Evolutionary conservation across 2,329 filamentous ascomycete species (phyloP), one percentile per base, ranked within the genome.

Genomic region (Fusarium sp.): DNA sequence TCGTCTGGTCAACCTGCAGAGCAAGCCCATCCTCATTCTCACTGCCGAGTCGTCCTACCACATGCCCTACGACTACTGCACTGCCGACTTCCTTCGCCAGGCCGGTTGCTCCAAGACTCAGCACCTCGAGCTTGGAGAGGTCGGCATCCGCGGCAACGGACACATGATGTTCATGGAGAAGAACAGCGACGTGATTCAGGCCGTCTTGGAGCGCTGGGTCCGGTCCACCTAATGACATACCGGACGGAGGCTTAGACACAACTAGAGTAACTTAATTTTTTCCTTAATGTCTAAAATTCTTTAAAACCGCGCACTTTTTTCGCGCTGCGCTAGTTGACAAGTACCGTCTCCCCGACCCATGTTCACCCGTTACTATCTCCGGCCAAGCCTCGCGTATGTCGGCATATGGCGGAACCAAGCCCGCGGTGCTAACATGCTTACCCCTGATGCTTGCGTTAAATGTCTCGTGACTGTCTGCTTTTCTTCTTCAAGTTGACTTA

Each of bases 1-100:
- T 7, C 56, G 62, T 3, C 30, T 87, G 12, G 70, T 69, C 0
- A 78, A 86, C 75, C 87, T 47, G 70, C 80, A 35, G 81, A 80
- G 65, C 63, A 81, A 70, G 45, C 75, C 25, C 63, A 81, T 63
- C 57, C 78, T 54, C 72, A 66, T 77, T 1, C 65, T 78, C 33
- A 77, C 74, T 0, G 68, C 65, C 0, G 75, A 75, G 2, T 69
- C 76, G 0, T 77, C 76, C 0, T 78, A 75, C 15, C 76, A 77
- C 20, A 67, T 71, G 33, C 70, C 74, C 0, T 77, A 77, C 38
- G 76, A 77, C 56, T 68, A 78, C 25, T 77, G 76, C 9, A 76
- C 76, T 0, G 76, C 69, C n/a, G 43, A 70, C 0, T 77, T 74
- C 50, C 72, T 78, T n/a, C 52, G 61, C 6, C 76, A 77, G 20